Base-by-base conservation (phyloP, 352 stramenopile species). In the Globisporangium heterothallicum region DNA sequence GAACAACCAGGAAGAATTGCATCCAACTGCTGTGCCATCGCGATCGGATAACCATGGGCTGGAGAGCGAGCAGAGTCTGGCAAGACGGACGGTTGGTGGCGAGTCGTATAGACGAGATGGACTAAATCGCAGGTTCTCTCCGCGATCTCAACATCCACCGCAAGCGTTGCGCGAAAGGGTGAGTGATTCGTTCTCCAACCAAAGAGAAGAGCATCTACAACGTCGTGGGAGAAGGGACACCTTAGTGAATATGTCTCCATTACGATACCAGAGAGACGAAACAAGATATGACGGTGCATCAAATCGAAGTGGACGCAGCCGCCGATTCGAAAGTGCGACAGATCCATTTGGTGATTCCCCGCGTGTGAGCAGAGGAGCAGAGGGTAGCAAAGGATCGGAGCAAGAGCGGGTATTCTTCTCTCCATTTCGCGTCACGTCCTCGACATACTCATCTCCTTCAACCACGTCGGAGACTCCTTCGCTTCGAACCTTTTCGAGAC, bases 1-100 rank as follows among this genome's bases (percentile, higher is more conserved):
- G 9, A n/a, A 58, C 13, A 42, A 58, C 12, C 36, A 42, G 30
- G 30, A 53, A 6, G 42, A 56, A 9, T 49, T 24, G 36, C 34
- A 13, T 21, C 27, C 19, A n/a, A 8, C 14, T 25, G 14, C 22
- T 29, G 5, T 6, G 36, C 7, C 43, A 34, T 50, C 16, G 5
- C 27, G 43, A 16, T 7, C 36, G 41, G 24, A 30, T 1, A 18
- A 13, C 21, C 24, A 41, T n/a, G n/a, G n/a, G 7, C 14, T 26
- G 16, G 18, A 36, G 30, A 24, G 47, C 32, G 24, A 25, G 12
- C 27, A 27, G 16, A 3, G 21, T 29, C 32, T 53, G n/a, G 30
- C 21, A 53, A 36, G 22, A 18, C 3, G 25, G 16, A 24, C 21
- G 24, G 21, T n/a, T 38, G 34, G 25, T 19, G 7, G 14, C 6